Evolutionary conservation across 768 basidiomycete genomes (phyloP).

Genomic region (Tylopilus rubrobrunneus): DNA sequence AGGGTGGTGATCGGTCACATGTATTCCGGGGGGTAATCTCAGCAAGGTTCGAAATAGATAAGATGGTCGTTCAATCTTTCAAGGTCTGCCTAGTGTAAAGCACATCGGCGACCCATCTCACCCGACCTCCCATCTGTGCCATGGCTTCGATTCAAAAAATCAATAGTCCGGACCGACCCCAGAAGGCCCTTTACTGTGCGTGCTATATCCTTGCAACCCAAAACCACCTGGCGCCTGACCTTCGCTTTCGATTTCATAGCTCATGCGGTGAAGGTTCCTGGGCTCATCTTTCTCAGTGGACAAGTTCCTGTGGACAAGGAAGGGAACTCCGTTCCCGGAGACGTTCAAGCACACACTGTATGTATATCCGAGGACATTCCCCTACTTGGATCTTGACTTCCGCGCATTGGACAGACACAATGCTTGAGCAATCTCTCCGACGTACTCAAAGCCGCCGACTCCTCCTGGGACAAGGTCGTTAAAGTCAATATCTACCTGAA

Average conservation of each 20-base stretch:
- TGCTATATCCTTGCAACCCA: background rate
- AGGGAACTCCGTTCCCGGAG: conserved; percentile 51
- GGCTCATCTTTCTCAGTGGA: conserved; percentile 59
- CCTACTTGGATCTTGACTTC: background rate
- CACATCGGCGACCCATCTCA: background rate
- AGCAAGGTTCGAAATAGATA: conserved; percentile 5
- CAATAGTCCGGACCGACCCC: conserved; percentile 45
- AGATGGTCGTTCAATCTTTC: background rate
- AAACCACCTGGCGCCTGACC: background rate
- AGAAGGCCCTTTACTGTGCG: conserved; percentile 13
- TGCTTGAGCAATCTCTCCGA: conserved; percentile 53
- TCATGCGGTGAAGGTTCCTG: conserved; percentile 54
- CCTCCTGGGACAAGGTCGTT: conserved; percentile 57
- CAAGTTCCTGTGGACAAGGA: conserved; percentile 50
- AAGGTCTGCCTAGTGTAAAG: background rate
- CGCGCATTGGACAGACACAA: conserved; percentile 39
- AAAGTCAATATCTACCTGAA: conserved; percentile 61
- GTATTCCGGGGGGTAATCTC: background rate
- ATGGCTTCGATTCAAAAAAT: conserved; percentile 54
- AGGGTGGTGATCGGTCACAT: background rate
- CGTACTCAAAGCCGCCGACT: conserved; percentile 50
- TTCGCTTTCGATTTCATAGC: conserved; percentile 30
- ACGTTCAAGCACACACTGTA: conserved; percentile 58
- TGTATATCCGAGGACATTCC: conserved; percentile 27
- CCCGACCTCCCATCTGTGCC: conserved; percentile 3